These are phyloP conservation scores for Candida gigantensis DNA, from an alignment of 1,139 yeast genomes.

Conservation along the genomic window DNA sequence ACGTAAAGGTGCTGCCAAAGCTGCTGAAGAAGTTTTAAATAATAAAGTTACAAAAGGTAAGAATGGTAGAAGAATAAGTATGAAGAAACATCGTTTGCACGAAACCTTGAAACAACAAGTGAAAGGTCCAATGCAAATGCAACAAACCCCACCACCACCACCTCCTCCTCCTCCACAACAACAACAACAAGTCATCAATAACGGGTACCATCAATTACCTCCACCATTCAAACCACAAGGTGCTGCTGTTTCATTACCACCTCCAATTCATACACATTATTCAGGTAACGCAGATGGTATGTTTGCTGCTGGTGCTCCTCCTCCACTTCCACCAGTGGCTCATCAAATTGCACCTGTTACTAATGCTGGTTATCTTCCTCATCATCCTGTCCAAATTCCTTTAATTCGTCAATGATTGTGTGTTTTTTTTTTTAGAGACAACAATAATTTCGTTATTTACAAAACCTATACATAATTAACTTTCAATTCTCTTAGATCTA, in stretches of 20 bases:
- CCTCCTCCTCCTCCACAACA: slow-evolving; percentile 5
- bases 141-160: neutral
- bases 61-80: slow-evolving; percentile 45
- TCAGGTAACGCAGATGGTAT: slow-evolving; percentile 3
- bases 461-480: too few relatives aligned
- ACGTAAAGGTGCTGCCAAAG: slow-evolving; percentile 64
- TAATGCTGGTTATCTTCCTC: slow-evolving; percentile 8
- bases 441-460: too few relatives aligned
- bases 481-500: too few relatives aligned
- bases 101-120: slow-evolving; percentile 12
- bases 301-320: neutral
- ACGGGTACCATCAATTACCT: neutral
- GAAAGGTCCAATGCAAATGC: neutral
- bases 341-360: too few relatives aligned
- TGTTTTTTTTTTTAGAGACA: too few relatives aligned
- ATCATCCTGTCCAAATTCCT: slow-evolving; percentile 18
- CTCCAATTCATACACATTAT: neutral
- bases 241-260: neutral
- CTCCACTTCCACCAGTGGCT: slow-evolving; percentile 2
- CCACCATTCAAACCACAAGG: slow-evolving; percentile 1
- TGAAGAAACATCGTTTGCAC: slow-evolving; percentile 29
- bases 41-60: slow-evolving; percentile 49
- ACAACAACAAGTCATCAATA: slow-evolving; percentile 1
- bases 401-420: slow-evolving; percentile 20
- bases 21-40: slow-evolving; percentile 52